Evolutionary conservation across 352 stramenopile species (phyloP).

Genomic region (Phytophthora hibernalis): DNA sequence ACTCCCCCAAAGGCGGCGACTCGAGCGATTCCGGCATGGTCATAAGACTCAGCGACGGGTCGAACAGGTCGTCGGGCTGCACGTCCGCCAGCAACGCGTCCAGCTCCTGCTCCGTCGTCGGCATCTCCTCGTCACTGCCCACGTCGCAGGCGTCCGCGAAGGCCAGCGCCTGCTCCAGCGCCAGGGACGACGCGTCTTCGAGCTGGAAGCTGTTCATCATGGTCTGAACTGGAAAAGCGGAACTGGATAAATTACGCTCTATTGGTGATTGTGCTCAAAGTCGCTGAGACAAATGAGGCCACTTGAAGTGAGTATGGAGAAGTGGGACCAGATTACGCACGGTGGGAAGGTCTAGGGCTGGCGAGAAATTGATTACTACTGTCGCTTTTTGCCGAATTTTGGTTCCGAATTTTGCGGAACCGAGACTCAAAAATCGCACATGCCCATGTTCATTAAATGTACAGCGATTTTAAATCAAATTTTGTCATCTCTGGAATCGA

Average conservation of each 20-base stretch:
- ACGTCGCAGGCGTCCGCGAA: conserved; percentile 53
- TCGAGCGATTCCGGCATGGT: conserved; percentile 22
- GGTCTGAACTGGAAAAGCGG: background rate
- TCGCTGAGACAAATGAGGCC: conserved; percentile 4
- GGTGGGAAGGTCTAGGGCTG: background rate
- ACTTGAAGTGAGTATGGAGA: conserved; percentile 7
- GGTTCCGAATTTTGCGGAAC: background rate
- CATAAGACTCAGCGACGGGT: conserved; percentile 19
- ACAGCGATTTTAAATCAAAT: too few relatives aligned
- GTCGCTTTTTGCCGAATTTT: background rate
- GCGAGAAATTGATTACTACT: conserved; percentile 3
- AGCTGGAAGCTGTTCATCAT: conserved; percentile 39
- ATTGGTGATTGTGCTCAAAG: conserved; percentile 18
- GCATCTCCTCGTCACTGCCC: conserved; percentile 34
- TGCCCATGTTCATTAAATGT: too few relatives aligned
- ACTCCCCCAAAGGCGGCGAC: conserved; percentile 23
- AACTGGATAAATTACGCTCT: conserved; percentile 7
- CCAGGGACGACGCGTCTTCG: conserved; percentile 31
- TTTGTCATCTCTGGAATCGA: too few relatives aligned
- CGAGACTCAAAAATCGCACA: too few relatives aligned
- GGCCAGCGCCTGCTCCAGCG: conserved; percentile 47
- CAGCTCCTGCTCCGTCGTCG: conserved; percentile 17
- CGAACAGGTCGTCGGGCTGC: conserved; percentile 31
- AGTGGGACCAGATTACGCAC: conserved; percentile 14
- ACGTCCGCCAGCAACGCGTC: conserved; percentile 31